Evolutionary conservation across 1,284 basidiomycete genomes (phyloP).

Genomic region (Leccinum cinnamomeum): DNA sequence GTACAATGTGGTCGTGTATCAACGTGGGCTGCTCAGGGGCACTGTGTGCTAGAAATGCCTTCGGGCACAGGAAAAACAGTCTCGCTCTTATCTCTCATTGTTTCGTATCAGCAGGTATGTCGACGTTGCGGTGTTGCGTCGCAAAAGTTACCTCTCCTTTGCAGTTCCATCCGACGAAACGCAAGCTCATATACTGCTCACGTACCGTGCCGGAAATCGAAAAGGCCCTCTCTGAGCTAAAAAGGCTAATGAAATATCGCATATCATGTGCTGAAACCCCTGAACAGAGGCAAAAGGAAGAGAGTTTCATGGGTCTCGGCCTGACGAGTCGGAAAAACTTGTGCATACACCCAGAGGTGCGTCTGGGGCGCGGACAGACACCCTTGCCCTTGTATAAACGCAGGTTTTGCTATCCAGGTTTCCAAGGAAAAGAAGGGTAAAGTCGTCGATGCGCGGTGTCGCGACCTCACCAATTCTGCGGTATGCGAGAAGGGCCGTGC

Average conservation of each 20-base stretch:
- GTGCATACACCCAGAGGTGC: constrained; percentile 92
- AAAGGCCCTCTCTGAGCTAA: constrained; percentile 95
- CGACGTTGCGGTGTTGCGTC: not conserved
- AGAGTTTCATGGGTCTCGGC: constrained; percentile 85
- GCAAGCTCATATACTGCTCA: constrained; percentile 98
- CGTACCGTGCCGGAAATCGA: constrained; percentile 99
- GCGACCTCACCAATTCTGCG: constrained; percentile 90
- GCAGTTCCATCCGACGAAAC: constrained; percentile 87
- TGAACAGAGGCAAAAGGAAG: constrained; percentile 79
- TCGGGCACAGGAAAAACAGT: constrained; percentile 99
- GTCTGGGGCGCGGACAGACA: constrained; percentile 23
- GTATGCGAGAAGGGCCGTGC: constrained; percentile 84
- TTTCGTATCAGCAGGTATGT: constrained; percentile 93
- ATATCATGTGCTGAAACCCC: constrained; percentile 66
- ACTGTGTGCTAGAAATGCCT: constrained; percentile 99
- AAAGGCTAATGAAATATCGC: constrained; percentile 92
- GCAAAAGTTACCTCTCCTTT: not conserved
- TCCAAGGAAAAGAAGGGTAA: constrained; percentile 98
- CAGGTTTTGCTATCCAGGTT: constrained; percentile 51
- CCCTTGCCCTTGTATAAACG: constrained; percentile 8
- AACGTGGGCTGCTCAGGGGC: constrained; percentile 62
- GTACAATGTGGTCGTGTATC: not conserved
- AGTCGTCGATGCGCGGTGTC: constrained; percentile 94
- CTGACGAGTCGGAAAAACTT: constrained; percentile 96
- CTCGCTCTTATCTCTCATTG: constrained; percentile 92